Percentiles rank a stretch among this genome's conserved stretches.
phyloP scores from a whole-genome alignment of 129 eudicot genomes.

The Sambucus nigra region DNA sequence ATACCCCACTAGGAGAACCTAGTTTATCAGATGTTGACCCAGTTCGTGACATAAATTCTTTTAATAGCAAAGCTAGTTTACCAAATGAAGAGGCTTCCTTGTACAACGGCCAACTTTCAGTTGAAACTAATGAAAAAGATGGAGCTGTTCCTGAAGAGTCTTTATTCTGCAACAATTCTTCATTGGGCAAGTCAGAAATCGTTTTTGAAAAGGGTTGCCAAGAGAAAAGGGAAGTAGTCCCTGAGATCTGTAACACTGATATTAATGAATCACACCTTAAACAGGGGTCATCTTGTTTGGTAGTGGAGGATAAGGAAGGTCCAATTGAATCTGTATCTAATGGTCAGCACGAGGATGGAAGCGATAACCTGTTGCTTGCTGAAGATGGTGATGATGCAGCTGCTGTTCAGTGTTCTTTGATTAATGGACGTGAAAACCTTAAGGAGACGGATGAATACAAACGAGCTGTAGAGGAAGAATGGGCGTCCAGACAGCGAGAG shows the following conservation, averaged over 20 bases:
- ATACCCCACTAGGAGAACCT: background rate
- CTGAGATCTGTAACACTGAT: background rate
- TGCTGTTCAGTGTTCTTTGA: conserved; percentile 19
- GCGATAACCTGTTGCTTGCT: conserved; percentile 12
- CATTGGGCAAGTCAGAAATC: background rate
- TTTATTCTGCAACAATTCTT: background rate
- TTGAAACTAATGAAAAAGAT: conserved; percentile 8
- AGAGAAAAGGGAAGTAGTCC: background rate
- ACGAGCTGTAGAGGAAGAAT: conserved; percentile 67
- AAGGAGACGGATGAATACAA: conserved; percentile 87
- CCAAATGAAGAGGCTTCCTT: conserved; percentile 6
- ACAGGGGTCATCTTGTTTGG: conserved; percentile 4
- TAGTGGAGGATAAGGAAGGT: conserved; percentile 8
- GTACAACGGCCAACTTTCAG: background rate
- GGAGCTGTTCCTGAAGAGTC: background rate
- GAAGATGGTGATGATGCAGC: conserved; percentile 14
- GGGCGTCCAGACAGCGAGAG: conserved; percentile 53
- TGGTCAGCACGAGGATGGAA: conserved; percentile 8
- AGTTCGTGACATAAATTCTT: conserved; percentile 2
- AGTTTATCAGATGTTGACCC: conserved; percentile 9
- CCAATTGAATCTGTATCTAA: background rate
- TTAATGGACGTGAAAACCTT: conserved; percentile 62
- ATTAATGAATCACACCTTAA: conserved; percentile 1
- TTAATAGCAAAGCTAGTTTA: conserved; percentile 17
- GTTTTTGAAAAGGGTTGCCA: background rate